Conservation (phyloP, 2,329 filamentous ascomycete genomes). For the Colletotrichum australisinense region DNA sequence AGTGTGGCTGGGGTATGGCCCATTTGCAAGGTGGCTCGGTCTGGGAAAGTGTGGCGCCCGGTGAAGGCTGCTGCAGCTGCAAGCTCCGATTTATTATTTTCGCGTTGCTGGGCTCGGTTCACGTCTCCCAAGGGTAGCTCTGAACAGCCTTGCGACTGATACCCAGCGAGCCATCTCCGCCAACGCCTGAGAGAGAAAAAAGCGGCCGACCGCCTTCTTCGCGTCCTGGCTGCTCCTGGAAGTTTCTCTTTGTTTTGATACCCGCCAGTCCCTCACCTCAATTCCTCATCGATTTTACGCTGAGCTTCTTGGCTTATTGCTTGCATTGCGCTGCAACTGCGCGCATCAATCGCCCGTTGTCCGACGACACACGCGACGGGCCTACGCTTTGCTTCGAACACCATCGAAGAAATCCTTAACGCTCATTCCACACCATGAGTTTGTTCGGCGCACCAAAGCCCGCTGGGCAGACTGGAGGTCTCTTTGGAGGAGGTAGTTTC, state of each 20-base stretch:
- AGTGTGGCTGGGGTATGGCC: background rate
- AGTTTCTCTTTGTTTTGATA: conserved; percentile 13
- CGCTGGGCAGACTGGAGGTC: conserved; percentile 38
- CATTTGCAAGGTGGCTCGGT: conserved; percentile 20
- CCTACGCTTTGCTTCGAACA: background rate
- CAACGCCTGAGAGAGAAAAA: background rate
- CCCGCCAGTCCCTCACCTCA: conserved; percentile 2
- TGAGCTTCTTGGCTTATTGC: conserved; percentile 15
- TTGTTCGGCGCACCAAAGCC: conserved; percentile 55
- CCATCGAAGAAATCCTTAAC: background rate
- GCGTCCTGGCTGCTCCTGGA: background rate
- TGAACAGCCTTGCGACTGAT: conserved; percentile 16
- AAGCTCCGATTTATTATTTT: conserved; percentile 38
- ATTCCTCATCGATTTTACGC: conserved; percentile 12
- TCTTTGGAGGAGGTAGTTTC: conserved; percentile 46
- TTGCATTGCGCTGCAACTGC: conserved; percentile 19
- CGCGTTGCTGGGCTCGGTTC: conserved; percentile 27
- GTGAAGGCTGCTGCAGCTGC: conserved; percentile 33
- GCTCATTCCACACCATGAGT: conserved; percentile 44
- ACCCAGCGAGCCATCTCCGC: background rate
- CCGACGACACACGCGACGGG: background rate
- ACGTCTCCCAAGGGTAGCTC: conserved; percentile 12
- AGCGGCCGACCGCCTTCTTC: background rate
- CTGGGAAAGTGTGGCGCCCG: conserved; percentile 28
- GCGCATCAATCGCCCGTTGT: background rate